Evolutionary conservation across 164 flowering plant genomes (phyloP), one percentile per base, ranked within the genome.

Genomic region (Umbilicus rupestris): DNA sequence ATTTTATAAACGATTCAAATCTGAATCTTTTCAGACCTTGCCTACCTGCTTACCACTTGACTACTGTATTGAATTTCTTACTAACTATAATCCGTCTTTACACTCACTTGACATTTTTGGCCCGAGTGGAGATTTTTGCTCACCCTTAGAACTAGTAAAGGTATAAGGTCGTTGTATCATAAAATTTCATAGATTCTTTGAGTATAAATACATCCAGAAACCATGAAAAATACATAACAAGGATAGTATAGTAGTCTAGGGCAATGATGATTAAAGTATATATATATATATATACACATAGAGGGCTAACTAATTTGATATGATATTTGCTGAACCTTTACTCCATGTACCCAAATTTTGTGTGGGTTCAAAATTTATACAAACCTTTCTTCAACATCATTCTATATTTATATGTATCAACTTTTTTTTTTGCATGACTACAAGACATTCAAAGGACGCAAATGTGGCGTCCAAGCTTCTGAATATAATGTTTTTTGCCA

Each of bases 311-410:
- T 22, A 50, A 20, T 50, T 50, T 50, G 57, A 20, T 50, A 50
- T 50, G 57, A 50, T 50, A 50, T 50, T 50, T 50, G 57, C 57
- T 50, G 57, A 50, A 50, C 28, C 57, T 50, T 50, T 50, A 50
- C 57, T 50, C 57, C 57, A 50, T 20, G 22, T 20, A 8, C 57
- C 29, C 57, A 12, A 50, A n/a, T n/a, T 50, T 20, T 50, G 57
- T 22, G 57, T 24, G 57, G 57, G 57, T 22, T 0, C 37, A 47
- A 9, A 6, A 7, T 33, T 62, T 62, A 31, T 62, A 35, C 57
- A 8, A 5, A 50, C 28, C 57, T 6, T 50, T 20, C 11, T 28
- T 20, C 28, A 24, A 22, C 37, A 35, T 35, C 6, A 35, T 35
- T 35, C n/a, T 45, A 47, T 47, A 47, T 17, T n/a, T 3, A 8